Base-by-base conservation (phyloP, 2,329 filamentous ascomycete species). In the Endoconidiophora laricicola region DNA sequence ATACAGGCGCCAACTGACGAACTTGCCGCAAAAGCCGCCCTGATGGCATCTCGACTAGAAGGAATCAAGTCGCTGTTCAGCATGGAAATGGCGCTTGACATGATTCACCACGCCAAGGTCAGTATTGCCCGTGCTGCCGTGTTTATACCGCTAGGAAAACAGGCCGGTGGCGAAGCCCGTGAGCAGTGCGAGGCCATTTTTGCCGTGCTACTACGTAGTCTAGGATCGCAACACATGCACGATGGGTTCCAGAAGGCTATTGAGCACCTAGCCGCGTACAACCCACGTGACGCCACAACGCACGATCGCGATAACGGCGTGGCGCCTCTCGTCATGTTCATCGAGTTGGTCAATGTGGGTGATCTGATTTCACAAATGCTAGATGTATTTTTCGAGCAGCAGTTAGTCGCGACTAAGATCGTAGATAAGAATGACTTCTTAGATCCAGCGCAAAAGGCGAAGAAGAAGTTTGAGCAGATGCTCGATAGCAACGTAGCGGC, bases 401-500 rank as follows among this genome's bases (percentile, higher is more conserved):
- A 98, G 66, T 75, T 98, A 24, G 79, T 87, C 4, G 76, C 78
- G 1, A 77, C 83, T 12, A 84, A 84, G 58, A 79, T 98, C 48
- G 83, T 83, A 1, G 90, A 96, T 61, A 80, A 84, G 41, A 93
- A 94, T 61, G 91, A 98, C 65, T 98, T 98, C 60, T 71, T 98
- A 44, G 86, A 94, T 60, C 83, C 87, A 18, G 86, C 88, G 0
- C 83, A 84, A 29, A 82, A 95, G 58, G 88, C 91, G 56, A 98
- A 98, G 76, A 96, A 95, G 69, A 87, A 86, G 56, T 98, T 96
- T 59, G 91, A 98, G 70, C 88, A 95, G 61, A 94, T 95, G 83
- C 79, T 98, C 1, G 91, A 98, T 60, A 91, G 96, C 65, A 85
- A 86, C 54, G 91, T 98, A 6, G 91, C 91, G 3, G 87, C 90